Base-by-base conservation (phyloP, 2,329 filamentous ascomycete genomes). In the Parastagonospora nodorum region DNA sequence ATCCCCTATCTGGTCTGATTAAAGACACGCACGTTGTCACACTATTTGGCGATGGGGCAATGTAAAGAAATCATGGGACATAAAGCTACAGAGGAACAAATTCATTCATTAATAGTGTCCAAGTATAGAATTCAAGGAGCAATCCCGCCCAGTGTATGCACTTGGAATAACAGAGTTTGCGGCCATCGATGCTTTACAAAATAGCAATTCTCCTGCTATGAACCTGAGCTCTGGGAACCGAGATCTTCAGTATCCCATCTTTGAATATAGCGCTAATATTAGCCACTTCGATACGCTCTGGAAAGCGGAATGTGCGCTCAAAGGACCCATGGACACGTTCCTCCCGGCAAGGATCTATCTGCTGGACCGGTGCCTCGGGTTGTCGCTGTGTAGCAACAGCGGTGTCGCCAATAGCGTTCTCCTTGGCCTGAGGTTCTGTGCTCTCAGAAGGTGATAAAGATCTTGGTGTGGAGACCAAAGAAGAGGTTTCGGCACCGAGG, bases 271-370 rank as follows among this genome's bases (percentile, higher is more conserved):
- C 88, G 38, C 73, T 78, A 48, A 90, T 87, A 2, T 65, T 74
- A 12, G 85, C 83, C 63, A 84, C 81, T 65, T 88, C 84, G 53
- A 90, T 80, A 27, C 81, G 82, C 45, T 75, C 74, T 0, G 87
- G 85, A 77, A 90, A 90, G 70, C 77, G 83, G 77, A 90, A 90
- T 51, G 80, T 83, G 57, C 88, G 83, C 42, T 82, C 80, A 75
- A 90, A 90, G 59, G 86, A 81, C 69, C 87, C 87, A 50, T 87
- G 75, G 53, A 79, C 82, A 61, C 86, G 84, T 76, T 89, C 86
- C 16, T 60, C 40, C 30, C 61, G 43, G 8, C 67, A 50, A 3
- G 44, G 19, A 30, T 54, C 48, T 42, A 58, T 28, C 31, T 56
- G 51, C 35, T 53, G 59, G 7, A 46, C 53, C 10, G 58, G 51